Conservation (phyloP, 345 rosid species). For the Pistacia atlantica region DNA sequence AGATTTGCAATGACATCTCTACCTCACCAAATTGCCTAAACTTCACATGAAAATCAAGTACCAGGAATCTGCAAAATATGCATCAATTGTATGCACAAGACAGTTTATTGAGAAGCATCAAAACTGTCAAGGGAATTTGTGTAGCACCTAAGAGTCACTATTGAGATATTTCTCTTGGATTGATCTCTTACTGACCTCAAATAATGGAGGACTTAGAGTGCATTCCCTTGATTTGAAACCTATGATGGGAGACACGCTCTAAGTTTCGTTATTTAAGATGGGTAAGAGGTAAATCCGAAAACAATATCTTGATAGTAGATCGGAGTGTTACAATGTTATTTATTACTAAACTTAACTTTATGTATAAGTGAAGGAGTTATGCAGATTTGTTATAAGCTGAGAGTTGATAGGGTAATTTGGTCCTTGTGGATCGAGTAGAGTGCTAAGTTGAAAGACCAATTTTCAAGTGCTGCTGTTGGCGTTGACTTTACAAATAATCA, state of each 20-base stretch:
- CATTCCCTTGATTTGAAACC: too few relatives aligned
- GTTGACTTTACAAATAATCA: slow-evolving; percentile 23
- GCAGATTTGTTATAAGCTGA: not conserved
- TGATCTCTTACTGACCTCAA: too few relatives aligned
- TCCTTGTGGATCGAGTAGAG: slow-evolving; percentile 9
- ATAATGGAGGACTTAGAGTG: too few relatives aligned
- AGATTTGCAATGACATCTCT: not conserved
- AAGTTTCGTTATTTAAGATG: too few relatives aligned
- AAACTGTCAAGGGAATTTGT: not conserved
- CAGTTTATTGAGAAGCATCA: not conserved
- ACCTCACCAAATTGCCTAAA: not conserved
- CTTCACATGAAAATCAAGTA: not conserved
- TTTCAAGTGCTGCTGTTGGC: not conserved
- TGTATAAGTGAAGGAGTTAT: too few relatives aligned
- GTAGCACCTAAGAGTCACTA: too few relatives aligned
- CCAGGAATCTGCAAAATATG: not conserved
- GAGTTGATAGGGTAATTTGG: slow-evolving; percentile 18
- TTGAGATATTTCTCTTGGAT: too few relatives aligned
- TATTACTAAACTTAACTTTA: too few relatives aligned
- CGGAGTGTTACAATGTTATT: too few relatives aligned
- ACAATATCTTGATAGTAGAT: too few relatives aligned
- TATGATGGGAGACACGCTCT: too few relatives aligned
- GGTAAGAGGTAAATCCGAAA: too few relatives aligned
- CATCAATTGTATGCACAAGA: not conserved
- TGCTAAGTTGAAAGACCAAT: slow-evolving; percentile 8